These are phyloP conservation scores for Lavandula angustifolia DNA, from an alignment of 257 asterid genomes.

Conservation along the genomic window DNA sequence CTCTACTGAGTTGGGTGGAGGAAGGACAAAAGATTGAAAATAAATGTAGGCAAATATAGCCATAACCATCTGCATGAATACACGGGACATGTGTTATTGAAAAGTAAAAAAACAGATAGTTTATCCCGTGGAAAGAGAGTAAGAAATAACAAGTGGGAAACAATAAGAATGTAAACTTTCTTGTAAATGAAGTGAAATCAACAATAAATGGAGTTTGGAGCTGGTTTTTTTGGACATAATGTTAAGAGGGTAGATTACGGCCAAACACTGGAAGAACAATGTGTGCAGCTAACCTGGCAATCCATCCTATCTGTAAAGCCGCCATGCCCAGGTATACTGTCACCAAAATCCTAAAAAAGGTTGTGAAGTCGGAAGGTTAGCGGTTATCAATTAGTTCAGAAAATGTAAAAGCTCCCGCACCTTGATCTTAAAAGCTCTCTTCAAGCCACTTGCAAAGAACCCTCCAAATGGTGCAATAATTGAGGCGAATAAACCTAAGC, in stretches of 20 bases:
- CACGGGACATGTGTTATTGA: background rate
- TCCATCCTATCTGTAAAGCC: slow-evolving; percentile 76
- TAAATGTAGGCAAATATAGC: slow-evolving; percentile 69
- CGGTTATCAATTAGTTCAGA: background rate
- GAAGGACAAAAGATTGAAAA: slow-evolving; percentile 53
- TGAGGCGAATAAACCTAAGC: slow-evolving; percentile 80
- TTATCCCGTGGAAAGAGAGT: too few species aligned
- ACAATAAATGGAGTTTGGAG: background rate
- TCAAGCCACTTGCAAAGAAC: slow-evolving; percentile 88
- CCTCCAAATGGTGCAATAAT: slow-evolving; percentile 95
- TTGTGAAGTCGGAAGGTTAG: background rate
- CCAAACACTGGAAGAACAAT: background rate
- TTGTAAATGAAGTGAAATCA: background rate
- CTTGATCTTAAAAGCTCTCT: slow-evolving; percentile 90
- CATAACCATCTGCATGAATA: slow-evolving; percentile 62
- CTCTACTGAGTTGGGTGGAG: slow-evolving; percentile 51
- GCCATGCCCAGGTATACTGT: slow-evolving; percentile 72
- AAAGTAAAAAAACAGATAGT: background rate
- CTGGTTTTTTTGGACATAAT: background rate
- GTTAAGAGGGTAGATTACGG: background rate
- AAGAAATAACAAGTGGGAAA: too few species aligned
- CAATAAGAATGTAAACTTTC: too few species aligned
- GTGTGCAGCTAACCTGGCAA: slow-evolving; percentile 51
- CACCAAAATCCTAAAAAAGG: slow-evolving; percentile 59
- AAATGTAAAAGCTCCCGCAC: slow-evolving; percentile 32